phyloP scores from a whole-genome alignment of 352 stramenopile genomes.

The Phytophthora vignae region DNA sequence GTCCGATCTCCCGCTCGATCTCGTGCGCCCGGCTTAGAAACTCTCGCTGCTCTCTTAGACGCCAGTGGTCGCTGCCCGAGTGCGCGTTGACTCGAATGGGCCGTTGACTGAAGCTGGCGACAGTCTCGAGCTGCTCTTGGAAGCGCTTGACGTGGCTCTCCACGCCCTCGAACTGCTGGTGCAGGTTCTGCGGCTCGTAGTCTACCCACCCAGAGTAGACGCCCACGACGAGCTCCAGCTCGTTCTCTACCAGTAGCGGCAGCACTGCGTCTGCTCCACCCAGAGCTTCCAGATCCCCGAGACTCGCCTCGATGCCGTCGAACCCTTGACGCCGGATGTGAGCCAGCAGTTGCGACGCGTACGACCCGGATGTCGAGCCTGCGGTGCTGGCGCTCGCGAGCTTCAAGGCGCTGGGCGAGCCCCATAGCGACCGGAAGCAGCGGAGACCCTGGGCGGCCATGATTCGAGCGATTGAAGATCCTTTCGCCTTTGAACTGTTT shows the following conservation, averaged over 20 bases:
- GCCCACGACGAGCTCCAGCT: slow-evolving; percentile 68
- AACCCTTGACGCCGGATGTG: slow-evolving; percentile 61
- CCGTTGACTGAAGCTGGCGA: slow-evolving; percentile 33
- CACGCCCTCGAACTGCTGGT: slow-evolving; percentile 66
- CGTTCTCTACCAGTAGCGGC: slow-evolving; percentile 52
- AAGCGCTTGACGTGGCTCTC: slow-evolving; percentile 49
- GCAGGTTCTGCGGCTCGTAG: slow-evolving; percentile 64
- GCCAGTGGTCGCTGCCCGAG: slow-evolving; percentile 69
- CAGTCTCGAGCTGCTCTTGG: slow-evolving; percentile 45
- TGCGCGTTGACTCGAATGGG: slow-evolving; percentile 67
- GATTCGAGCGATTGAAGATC: slow-evolving; percentile 1
- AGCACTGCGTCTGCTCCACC: slow-evolving; percentile 49
- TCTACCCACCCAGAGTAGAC: slow-evolving; percentile 80
- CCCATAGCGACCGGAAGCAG: slow-evolving; percentile 74
- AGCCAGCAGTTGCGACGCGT: slow-evolving; percentile 43
- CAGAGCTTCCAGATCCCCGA: slow-evolving; percentile 64
- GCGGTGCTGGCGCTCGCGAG: slow-evolving; percentile 28
- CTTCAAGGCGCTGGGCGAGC: slow-evolving; percentile 44
- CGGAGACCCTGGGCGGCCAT: slow-evolving; percentile 26
- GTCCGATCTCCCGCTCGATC: slow-evolving; percentile 46
- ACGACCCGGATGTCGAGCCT: slow-evolving; percentile 23
- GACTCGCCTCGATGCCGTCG: slow-evolving; percentile 75
- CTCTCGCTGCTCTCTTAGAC: slow-evolving; percentile 49
- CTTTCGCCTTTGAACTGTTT: slow-evolving; percentile 24
- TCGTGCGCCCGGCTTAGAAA: slow-evolving; percentile 61